Conservation (phyloP, 2,329 filamentous ascomycete species). For the Clonostachys sp. region DNA sequence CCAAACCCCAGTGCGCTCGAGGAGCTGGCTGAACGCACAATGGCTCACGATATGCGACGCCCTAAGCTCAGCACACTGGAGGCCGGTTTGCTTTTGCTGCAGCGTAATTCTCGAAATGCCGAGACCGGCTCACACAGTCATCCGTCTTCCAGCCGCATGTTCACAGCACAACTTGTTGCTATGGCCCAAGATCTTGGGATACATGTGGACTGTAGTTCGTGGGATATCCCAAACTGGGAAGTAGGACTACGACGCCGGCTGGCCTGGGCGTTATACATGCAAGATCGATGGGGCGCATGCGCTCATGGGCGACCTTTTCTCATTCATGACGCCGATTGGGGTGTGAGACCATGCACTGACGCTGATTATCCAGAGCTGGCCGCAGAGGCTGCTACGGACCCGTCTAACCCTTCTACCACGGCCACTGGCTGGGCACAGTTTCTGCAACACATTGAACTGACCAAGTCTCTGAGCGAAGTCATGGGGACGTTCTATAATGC, state of each 20-base stretch:
- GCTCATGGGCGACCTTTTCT: conserved; percentile 48
- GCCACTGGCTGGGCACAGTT: conserved; percentile 33
- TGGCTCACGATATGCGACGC: conserved; percentile 33
- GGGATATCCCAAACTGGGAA: conserved; percentile 61
- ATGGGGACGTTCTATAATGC: conserved; percentile 17
- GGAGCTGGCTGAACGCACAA: conserved; percentile 31
- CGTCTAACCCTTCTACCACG: conserved; percentile 21
- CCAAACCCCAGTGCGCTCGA: conserved; percentile 21
- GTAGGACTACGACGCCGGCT: conserved; percentile 55
- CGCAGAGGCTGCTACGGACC: conserved; percentile 17
- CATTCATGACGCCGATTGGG: conserved; percentile 45
- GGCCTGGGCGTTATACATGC: conserved; percentile 59
- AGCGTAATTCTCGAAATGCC: conserved; percentile 16
- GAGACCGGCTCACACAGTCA: background rate
- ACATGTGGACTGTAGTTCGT: conserved; percentile 56
- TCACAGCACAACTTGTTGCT: conserved; percentile 49
- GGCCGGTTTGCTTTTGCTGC: conserved; percentile 47
- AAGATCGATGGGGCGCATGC: conserved; percentile 52
- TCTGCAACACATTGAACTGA: conserved; percentile 35
- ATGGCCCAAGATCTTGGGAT: conserved; percentile 55
- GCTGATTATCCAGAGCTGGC: conserved; percentile 16
- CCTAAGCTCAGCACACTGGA: conserved; percentile 53
- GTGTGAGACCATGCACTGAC: conserved; percentile 21
- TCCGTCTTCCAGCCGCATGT: conserved; percentile 10
- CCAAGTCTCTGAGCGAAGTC: conserved; percentile 36